A percentile compares a stretch with the other conserved stretches of the same genome.
Conservation (phyloP, 345 rosid species). For the Bruguiera parviflora region DNA sequence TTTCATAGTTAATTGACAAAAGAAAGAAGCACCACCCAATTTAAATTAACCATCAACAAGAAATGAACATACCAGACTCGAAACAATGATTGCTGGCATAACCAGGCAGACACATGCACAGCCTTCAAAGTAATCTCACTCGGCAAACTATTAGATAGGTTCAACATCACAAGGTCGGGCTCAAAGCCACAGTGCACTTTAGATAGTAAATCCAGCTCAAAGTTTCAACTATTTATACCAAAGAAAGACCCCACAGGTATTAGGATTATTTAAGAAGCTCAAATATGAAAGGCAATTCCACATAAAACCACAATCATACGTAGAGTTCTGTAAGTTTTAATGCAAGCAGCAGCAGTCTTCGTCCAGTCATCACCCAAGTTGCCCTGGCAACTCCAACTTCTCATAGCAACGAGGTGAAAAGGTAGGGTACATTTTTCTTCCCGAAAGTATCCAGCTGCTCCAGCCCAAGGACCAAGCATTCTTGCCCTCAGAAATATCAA, state of each 20-base stretch:
- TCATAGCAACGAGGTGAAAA: not conserved
- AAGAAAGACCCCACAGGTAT: not conserved
- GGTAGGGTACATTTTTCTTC: not conserved
- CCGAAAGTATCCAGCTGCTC: conserved; percentile 7
- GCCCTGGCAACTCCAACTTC: not conserved
- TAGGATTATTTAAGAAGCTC: not conserved
- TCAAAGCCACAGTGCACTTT: no score
- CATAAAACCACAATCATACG: not conserved
- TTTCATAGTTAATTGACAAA: no score
- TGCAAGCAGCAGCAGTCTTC: conserved; percentile 6
- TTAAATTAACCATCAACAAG: no score
- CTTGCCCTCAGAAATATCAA: not conserved
- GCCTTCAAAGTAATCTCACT: no score
- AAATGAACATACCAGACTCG: no score
- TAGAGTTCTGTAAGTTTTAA: not conserved
- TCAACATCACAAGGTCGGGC: no score
- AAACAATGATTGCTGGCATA: no score
- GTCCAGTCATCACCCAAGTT: not conserved
- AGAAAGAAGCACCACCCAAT: no score
- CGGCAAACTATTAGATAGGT: no score
- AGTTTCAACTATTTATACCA: not conserved
- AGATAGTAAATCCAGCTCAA: no score
- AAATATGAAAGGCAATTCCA: not conserved
- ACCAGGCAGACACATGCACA: no score
- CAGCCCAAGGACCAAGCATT: not conserved